Base-by-base conservation (phyloP, 169 alveolate species). In the Besnoitia besnoiti region DNA sequence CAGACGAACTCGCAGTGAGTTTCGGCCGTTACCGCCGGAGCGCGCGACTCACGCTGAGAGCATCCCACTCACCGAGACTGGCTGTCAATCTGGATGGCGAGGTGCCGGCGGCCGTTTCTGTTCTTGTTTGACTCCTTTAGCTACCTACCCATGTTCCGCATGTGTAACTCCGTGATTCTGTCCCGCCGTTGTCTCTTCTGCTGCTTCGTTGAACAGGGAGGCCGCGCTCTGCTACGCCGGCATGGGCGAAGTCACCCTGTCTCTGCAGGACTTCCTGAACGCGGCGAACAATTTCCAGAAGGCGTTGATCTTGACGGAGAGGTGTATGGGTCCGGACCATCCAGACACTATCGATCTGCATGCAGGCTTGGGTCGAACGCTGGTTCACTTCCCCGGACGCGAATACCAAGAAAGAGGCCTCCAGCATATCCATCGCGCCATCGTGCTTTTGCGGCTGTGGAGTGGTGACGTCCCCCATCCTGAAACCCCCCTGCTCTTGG, bases 171-270 rank as follows among this genome's bases (percentile, higher is more conserved):
- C 59, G 16, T 7, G n/a, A 30, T 30, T n/a, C 44, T 16, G 24
- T 0, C 80, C n/a, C 80, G 44, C n/a, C 21, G 42, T n/a, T 67
- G 14, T 10, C 12, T 19, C 37, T 61, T 27, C 77, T 61, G 4
- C 77, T 30, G 37, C 37, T n/a, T 27, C 33, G 39, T 42, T 67
- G 40, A 14, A 1, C 80, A 67, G 80, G 44, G 80, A 67, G 19
- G n/a, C 80, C 0, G 80, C 80, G 80, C 80, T 67, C 44, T 67
- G 80, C 80, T 67, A 67, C 80, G 80, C 80, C 3, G 80, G 42
- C 44, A 67, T 67, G 80, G 80, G 80, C 21, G 47, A 67, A 7
- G 80, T 67, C 7, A n/a, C 42, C 44, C 44, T 67, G 80, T 30
- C 80, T 1, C 80, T 67, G 46, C 46, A 67, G 24, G 80, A 67